These are phyloP conservation scores for Hirsutella thompsonii DNA, from an alignment of 2,329 filamentous ascomycete genomes.

Conservation along the genomic window DNA sequence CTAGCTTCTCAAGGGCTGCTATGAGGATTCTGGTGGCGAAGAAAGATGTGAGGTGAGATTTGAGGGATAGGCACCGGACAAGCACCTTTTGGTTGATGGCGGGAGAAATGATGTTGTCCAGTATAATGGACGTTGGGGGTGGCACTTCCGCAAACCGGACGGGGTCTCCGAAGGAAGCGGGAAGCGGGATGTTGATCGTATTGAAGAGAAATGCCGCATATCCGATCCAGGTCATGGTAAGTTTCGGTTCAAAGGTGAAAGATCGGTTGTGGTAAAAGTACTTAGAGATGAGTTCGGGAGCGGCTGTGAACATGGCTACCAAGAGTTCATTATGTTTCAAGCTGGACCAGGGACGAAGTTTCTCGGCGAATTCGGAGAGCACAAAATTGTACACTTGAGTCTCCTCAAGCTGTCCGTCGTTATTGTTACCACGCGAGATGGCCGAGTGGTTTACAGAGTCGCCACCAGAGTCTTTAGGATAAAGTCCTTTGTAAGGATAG, in stretches of 20 bases:
- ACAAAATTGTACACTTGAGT: slow-evolving; percentile 68
- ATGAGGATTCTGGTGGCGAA: slow-evolving; percentile 74
- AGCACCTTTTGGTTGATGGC: slow-evolving; percentile 72
- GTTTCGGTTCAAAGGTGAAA: slow-evolving; percentile 81
- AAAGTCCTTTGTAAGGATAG: slow-evolving; percentile 68
- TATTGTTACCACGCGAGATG: slow-evolving; percentile 38
- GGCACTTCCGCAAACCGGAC: slow-evolving; percentile 51
- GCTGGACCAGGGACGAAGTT: slow-evolving; percentile 72
- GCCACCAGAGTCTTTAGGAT: slow-evolving; percentile 57
- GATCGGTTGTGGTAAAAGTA: slow-evolving; percentile 73
- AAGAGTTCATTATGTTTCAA: slow-evolving; percentile 71
- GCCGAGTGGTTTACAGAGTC: slow-evolving; percentile 13
- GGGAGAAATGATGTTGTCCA: slow-evolving; percentile 78
- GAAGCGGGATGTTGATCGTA: slow-evolving; percentile 62
- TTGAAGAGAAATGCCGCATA: slow-evolving; percentile 84
- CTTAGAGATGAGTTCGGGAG: slow-evolving; percentile 76
- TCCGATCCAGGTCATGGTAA: slow-evolving; percentile 88
- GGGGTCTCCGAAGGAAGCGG: slow-evolving; percentile 55
- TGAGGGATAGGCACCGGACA: slow-evolving; percentile 64
- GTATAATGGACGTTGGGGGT: slow-evolving; percentile 63
- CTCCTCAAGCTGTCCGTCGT: slow-evolving; percentile 55
- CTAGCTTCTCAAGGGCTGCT: slow-evolving; percentile 67
- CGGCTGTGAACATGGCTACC: slow-evolving; percentile 63
- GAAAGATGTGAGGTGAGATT: slow-evolving; percentile 67
- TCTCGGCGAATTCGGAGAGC: slow-evolving; percentile 66